phyloP scores from a whole-genome alignment of 768 basidiomycete genomes.

The Leccinum uliginosum region DNA sequence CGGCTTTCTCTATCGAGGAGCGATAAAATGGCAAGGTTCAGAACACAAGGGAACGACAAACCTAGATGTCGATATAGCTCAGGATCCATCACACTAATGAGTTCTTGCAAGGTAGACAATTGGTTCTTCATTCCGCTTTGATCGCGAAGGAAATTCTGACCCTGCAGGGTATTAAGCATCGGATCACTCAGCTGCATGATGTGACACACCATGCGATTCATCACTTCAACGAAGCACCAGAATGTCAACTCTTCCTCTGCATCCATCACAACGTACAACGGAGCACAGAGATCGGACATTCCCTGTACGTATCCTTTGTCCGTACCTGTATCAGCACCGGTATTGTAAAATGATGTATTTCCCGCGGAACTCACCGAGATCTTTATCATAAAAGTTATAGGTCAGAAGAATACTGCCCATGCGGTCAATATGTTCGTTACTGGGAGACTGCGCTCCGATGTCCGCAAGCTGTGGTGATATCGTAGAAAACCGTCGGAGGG shows the following conservation, averaged over 20 bases:
- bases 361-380: conserved; percentile 58
- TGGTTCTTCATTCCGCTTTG: conserved; percentile 99
- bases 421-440: conserved; percentile 90
- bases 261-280: conserved; percentile 87
- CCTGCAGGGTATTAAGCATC: conserved; percentile 42
- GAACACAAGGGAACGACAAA: conserved; percentile 24
- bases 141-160: conserved; percentile 92
- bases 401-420: conserved; percentile 83
- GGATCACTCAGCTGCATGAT: not conserved
- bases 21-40: not conserved
- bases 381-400: conserved; percentile 86
- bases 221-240: conserved; percentile 94
- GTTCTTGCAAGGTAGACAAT: conserved; percentile 79
- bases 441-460: conserved; percentile 82
- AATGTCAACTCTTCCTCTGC: conserved; percentile 89
- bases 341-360: not conserved
- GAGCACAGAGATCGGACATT: conserved; percentile 95
- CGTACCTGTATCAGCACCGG: conserved; percentile 14
- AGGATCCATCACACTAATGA: conserved; percentile 93
- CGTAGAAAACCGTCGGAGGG: conserved; percentile 55
- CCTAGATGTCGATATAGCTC: conserved; percentile 90
- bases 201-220: conserved; percentile 90
- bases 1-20: conserved; percentile 65
- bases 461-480: conserved; percentile 71
- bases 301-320: conserved; percentile 90